Conservation (phyloP, 306 rosid species). For the Ormosia emarginata region DNA sequence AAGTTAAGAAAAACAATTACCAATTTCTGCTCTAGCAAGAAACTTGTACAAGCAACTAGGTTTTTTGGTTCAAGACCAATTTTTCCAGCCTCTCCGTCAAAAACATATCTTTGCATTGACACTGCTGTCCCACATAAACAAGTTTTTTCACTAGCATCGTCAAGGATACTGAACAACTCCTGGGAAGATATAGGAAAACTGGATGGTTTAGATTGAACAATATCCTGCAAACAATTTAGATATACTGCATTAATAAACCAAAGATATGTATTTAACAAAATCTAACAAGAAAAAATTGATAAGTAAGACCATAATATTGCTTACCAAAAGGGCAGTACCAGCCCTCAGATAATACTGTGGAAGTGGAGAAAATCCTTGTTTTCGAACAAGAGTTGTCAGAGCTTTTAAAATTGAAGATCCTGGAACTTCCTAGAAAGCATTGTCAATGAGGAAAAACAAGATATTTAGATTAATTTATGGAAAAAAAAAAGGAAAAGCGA, state of each 20-base stretch:
- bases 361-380: slow-evolving; percentile 50
- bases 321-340: slow-evolving; percentile 83
- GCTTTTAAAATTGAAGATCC: slow-evolving; percentile 66
- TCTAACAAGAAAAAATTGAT: slow-evolving; percentile 7
- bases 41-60: slow-evolving; percentile 76
- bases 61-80: slow-evolving; percentile 73
- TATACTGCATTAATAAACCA: slow-evolving; percentile 10
- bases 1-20: slow-evolving; percentile 31
- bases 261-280: not conserved
- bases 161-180: slow-evolving; percentile 68
- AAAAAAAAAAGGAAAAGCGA: not conserved
- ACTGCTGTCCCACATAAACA: slow-evolving; percentile 63
- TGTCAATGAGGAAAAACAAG: slow-evolving; percentile 20
- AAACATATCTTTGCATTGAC: slow-evolving; percentile 64
- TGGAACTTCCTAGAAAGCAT: slow-evolving; percentile 58
- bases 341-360: slow-evolving; percentile 76
- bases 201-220: slow-evolving; percentile 56
- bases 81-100: slow-evolving; percentile 77
- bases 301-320: slow-evolving; percentile 17
- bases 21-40: slow-evolving; percentile 80
- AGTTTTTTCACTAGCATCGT: slow-evolving; percentile 83
- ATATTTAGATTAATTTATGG: not conserved
- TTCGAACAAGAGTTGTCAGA: slow-evolving; percentile 45
- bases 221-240: slow-evolving; percentile 53
- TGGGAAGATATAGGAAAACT: slow-evolving; percentile 65